phyloP scores from a whole-genome alignment of 1,284 basidiomycete species.

The Rhizoctonia solani region DNA sequence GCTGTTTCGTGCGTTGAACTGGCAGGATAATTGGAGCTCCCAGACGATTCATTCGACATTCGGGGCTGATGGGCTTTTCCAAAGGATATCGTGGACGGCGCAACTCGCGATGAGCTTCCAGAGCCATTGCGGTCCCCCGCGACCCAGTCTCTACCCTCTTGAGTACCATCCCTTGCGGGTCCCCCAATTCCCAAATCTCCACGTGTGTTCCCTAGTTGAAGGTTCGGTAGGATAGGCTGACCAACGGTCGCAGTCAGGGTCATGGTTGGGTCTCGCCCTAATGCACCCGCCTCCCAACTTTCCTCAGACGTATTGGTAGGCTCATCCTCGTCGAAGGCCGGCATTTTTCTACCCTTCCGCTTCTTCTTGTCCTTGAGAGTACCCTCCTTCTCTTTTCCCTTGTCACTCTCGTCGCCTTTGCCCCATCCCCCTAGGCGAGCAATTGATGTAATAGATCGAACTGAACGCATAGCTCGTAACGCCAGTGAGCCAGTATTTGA shows the following conservation, averaged over 20 bases:
- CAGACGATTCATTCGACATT: constrained; percentile 21
- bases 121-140: constrained; percentile 50
- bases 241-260: neutral
- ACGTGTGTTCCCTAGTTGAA: constrained; percentile 42
- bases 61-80: constrained; percentile 19
- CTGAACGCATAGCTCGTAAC: constrained; percentile 71
- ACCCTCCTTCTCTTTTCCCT: constrained; percentile 30
- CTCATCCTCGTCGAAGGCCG: constrained; percentile 7
- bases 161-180: too few species aligned
- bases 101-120: constrained; percentile 65
- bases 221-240: neutral
- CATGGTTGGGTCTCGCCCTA: constrained; percentile 9
- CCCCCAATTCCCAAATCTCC: constrained; percentile 46
- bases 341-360: constrained; percentile 37
- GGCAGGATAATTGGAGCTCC: constrained; percentile 54
- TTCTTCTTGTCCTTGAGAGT: constrained; percentile 42
- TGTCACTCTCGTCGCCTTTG: constrained; percentile 49
- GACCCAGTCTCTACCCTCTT: constrained; percentile 45
- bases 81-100: constrained; percentile 51
- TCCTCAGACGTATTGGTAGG: constrained; percentile 39
- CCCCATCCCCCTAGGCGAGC: constrained; percentile 73
- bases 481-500: constrained; percentile 62
- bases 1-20: constrained; percentile 42
- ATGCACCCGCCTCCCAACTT: constrained; percentile 41
- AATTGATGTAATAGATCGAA: constrained; percentile 70